Evolutionary conservation across 495 filamentous ascomycete genomes (phyloP), one percentile per base, ranked within the genome.

Genomic region (Xylaria longipes): DNA sequence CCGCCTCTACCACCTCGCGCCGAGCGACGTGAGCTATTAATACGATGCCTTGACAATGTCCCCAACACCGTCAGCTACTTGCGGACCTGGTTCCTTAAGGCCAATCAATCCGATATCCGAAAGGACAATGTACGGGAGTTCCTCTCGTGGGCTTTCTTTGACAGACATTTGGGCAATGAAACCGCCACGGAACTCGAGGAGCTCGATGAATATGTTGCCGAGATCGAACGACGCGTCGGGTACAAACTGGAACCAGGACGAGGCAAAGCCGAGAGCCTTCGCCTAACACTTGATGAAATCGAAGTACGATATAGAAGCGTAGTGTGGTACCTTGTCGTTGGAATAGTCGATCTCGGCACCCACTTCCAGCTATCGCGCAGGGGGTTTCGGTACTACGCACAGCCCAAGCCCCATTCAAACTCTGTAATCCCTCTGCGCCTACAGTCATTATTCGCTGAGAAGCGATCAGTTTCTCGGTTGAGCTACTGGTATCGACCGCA

Each of bases 401-500:
- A 80, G 64, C 71, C 88, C 37, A 65, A 67, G 73, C 56, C 81
- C 25, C 70, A 72, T 76, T 48, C 82, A 70, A 35, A 88, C 81
- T 79, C 80, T 62, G 66, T 87, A 81, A 88, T 91, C 73, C 90
- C 90, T 6, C 82, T 84, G n/a, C 87, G 90, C 25, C 78, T 82
- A 46, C 79, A 86, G 57, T 76, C 81, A 12, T 65, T 86, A 12
- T 75, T 89, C 37, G 74, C 75, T 20, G 65, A 80, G 17, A 76
- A 62, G 22, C 83, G 83, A 2, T 87, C 89, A 0, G 83, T 83
- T 0, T 82, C 83, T 43, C 77, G 81, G n/a, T 73, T 89, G 0
- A 82, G 84, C 41, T 93, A 93, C 80, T 91, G 89, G 90, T 80
- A 89, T 75, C 85, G 88, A 22, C 87, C 88, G 2, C 91, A 92